Percentiles rank a stretch among this genome's conserved stretches.
Evolutionary conservation across 2,329 filamentous ascomycete species (phyloP).

Genomic region (Leptographium radiaticola): DNA sequence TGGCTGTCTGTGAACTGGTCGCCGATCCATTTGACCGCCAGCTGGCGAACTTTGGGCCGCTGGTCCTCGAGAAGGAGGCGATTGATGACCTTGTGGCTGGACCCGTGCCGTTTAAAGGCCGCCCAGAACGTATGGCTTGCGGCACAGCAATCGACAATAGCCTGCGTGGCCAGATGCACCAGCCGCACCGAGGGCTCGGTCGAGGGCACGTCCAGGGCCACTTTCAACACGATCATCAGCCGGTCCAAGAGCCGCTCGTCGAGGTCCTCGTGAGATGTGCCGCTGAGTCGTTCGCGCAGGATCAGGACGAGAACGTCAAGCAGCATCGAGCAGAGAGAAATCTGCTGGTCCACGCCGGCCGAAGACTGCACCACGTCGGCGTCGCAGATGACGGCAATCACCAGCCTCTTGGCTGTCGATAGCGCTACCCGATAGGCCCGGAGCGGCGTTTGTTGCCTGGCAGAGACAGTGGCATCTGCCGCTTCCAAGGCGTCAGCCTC

Average conservation of each 20-base stretch:
- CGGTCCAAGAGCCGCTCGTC: conserved; percentile 17
- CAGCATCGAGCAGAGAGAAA: conserved; percentile 38
- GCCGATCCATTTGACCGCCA: conserved; percentile 21
- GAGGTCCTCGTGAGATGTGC: conserved; percentile 11
- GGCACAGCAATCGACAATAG: conserved; percentile 26
- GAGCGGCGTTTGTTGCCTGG: background rate
- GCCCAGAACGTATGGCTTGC: conserved; percentile 26
- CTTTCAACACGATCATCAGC: conserved; percentile 17
- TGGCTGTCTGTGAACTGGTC: conserved; percentile 11
- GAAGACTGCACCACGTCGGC: conserved; percentile 35
- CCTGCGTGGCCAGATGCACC: conserved; percentile 20
- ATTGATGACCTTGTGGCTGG: conserved; percentile 18
- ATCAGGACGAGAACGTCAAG: conserved; percentile 43
- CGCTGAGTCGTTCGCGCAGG: conserved; percentile 24
- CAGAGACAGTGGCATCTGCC: no score
- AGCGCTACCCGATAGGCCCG: conserved; percentile 21
- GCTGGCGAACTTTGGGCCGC: conserved; percentile 22
- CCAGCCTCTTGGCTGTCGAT: conserved; percentile 34
- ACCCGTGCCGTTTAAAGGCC: conserved; percentile 19
- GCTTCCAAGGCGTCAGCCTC: no score
- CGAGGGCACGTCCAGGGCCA: conserved; percentile 6
- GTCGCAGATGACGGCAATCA: conserved; percentile 49
- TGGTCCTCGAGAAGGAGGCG: conserved; percentile 25
- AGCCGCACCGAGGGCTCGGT: conserved; percentile 8
- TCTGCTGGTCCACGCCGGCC: conserved; percentile 28